phyloP scores from a whole-genome alignment of 768 basidiomycete species.

The Lyophyllum shimeji region DNA sequence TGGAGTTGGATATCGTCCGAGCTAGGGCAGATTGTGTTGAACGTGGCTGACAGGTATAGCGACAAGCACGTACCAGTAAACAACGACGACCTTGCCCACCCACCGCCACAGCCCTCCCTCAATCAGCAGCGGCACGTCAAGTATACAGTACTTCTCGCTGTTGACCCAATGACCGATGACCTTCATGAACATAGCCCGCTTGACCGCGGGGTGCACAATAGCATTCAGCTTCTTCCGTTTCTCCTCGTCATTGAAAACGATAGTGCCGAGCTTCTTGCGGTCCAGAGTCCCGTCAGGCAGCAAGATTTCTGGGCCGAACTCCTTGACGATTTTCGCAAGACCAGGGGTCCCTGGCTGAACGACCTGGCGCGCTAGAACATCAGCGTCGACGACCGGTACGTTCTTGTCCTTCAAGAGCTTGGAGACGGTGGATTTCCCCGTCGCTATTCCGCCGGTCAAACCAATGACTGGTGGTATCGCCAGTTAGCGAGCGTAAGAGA shows the following conservation, averaged over 20 bases:
- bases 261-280: conserved; percentile 76
- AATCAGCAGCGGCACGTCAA: conserved; percentile 92
- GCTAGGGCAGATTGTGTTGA: conserved; percentile 1
- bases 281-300: conserved; percentile 71
- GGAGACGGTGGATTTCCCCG: conserved; percentile 94
- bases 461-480: conserved; percentile 69
- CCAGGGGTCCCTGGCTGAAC: conserved; percentile 81
- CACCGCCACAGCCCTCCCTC: conserved; percentile 84
- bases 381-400: conserved; percentile 92
- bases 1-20: conserved; percentile 74
- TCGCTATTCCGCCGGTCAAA: conserved; percentile 94
- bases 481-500: not conserved
- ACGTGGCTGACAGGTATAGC: not conserved
- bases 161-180: conserved; percentile 71
- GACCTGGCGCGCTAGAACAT: conserved; percentile 82
- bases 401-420: conserved; percentile 59
- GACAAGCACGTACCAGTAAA: conserved; percentile 72
- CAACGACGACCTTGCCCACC: conserved; percentile 83
- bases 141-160: conserved; percentile 75
- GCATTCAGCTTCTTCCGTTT: conserved; percentile 74
- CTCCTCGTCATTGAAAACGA: conserved; percentile 78
- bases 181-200: conserved; percentile 68
- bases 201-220: conserved; percentile 92
- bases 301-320: conserved; percentile 74
- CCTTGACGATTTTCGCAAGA: conserved; percentile 60